Percentiles rank a stretch among this genome's conserved stretches.
These are phyloP conservation scores for Phaeolepiota aurea DNA, from an alignment of 768 basidiomycete species.

Conservation along the genomic window DNA sequence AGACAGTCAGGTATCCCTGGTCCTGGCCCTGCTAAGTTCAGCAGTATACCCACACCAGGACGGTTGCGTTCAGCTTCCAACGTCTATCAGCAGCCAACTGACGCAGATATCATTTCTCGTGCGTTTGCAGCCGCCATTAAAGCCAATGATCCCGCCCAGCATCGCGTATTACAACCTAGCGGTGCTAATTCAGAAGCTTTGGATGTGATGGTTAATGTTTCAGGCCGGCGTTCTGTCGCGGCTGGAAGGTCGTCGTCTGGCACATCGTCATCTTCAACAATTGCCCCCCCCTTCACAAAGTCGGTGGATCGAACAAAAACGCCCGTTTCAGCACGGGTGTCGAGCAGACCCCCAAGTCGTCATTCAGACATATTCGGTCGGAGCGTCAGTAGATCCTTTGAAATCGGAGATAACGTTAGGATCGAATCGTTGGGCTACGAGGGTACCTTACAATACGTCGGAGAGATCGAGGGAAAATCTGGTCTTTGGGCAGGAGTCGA, in stretches of 20 bases:
- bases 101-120: conserved; percentile 54
- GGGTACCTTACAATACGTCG: conserved; percentile 72
- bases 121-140: conserved; percentile 78
- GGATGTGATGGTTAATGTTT: conserved; percentile 29
- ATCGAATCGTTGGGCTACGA: conserved; percentile 88
- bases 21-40: conserved; percentile 27
- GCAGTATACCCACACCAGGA: conserved; percentile 63
- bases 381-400: conserved; percentile 43
- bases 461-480: conserved; percentile 81
- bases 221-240: conserved; percentile 44
- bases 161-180: conserved; percentile 37
- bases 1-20: conserved; percentile 34
- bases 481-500: conserved; percentile 95
- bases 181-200: conserved; percentile 41
- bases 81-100: conserved; percentile 28
- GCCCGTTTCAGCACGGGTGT: conserved; percentile 26
- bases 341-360: conserved; percentile 54
- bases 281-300: conserved; percentile 20
- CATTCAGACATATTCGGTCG: conserved; percentile 47
- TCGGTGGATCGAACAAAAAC: conserved; percentile 41
- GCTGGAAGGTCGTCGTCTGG: conserved; percentile 44
- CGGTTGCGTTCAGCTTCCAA: conserved; percentile 62
- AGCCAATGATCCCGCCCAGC: conserved; percentile 72
- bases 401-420: conserved; percentile 75
- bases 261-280: conserved; percentile 44